Base-by-base conservation (phyloP, 2,329 filamentous ascomycete species). In the Talaromyces atroroseus region DNA sequence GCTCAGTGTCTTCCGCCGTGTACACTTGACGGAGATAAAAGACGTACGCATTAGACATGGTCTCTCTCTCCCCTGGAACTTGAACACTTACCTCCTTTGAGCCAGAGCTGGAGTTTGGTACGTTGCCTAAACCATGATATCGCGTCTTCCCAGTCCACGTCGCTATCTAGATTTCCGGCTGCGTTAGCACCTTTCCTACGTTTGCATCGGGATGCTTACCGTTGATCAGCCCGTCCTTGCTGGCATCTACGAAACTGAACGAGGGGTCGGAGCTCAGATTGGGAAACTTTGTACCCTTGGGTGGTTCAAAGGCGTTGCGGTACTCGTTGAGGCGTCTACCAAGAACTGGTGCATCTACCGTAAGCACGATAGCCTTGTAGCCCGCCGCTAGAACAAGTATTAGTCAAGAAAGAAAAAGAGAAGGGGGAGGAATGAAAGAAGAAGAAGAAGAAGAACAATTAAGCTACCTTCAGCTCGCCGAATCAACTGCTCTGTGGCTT, bases 291-390 rank as follows among this genome's bases (percentile, higher is more conserved):
- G 18, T 2, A 5, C 8, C 3, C 3, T 18, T 5, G 4, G 36
- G 36, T 16, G 18, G 4, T 40, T 40, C n/a, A 2, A 40, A 18
- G 2, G 5, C 8, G 16, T 40, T 14, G 69, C 67, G 20, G 76
- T 76, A 76, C 62, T 84, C 80, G 46, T 81, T 80, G 32, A 81
- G 69, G 0, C 81, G 72, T 21, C 76, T 74, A 0, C 81, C 82
- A 0, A 83, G 69, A 0, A 81, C 74, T 0, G 82, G 81, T 0
- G 75, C 74, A 60, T 84, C 82, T 1, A 82, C 79, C 0, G 81
- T 79, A 1, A 85, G 63, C 36, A 84, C 75, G 2, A 84, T 66
- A 0, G 80, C 81, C 58, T 78, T 78, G 64, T 79, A 82, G 6
- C 80, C 79, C 0, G 76, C 72, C 54, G 66, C 70, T 76, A 48